These are phyloP conservation scores for Aspergillus sp. DNA, from an alignment of 2,329 filamentous ascomycete species.

Conservation along the genomic window DNA sequence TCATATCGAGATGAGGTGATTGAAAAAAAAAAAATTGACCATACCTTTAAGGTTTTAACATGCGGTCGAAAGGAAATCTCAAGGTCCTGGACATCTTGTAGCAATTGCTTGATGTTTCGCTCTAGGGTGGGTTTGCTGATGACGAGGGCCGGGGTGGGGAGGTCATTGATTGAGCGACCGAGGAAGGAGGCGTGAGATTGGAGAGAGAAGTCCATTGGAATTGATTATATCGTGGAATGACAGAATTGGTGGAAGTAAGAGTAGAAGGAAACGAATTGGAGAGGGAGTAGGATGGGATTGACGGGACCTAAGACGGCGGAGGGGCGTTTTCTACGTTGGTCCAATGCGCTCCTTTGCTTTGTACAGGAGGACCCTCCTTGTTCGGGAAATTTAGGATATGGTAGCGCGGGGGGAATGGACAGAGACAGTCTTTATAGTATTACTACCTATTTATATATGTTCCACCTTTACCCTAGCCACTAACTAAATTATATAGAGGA, in stretches of 20 bases:
- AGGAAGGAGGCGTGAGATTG: slow-evolving; percentile 37
- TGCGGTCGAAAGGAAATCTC: slow-evolving; percentile 44
- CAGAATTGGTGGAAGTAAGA: background rate
- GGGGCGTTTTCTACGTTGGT: too few relatives aligned
- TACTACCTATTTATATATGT: too few relatives aligned
- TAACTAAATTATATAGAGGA: too few relatives aligned
- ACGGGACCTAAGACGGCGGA: too few relatives aligned
- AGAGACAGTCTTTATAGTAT: too few relatives aligned
- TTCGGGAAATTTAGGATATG: too few relatives aligned
- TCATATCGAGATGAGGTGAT: too few relatives aligned
- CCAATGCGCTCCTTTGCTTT: too few relatives aligned
- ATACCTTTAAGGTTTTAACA: slow-evolving; percentile 48
- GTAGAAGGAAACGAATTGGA: background rate
- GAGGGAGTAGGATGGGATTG: background rate
- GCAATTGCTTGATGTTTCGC: slow-evolving; percentile 38
- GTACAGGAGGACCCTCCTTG: too few relatives aligned
- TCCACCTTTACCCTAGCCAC: too few relatives aligned
- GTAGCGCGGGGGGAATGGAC: too few relatives aligned
- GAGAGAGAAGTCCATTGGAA: slow-evolving; percentile 32
- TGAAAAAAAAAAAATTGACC: background rate
- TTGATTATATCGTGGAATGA: background rate
- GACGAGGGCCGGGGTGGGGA: slow-evolving; percentile 43
- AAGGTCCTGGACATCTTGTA: slow-evolving; percentile 40
- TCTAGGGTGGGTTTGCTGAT: slow-evolving; percentile 40
- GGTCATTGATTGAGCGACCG: slow-evolving; percentile 32